These are phyloP conservation scores for Xylariaceae sp. DNA, from an alignment of 2,329 filamentous ascomycete species.

Conservation along the genomic window DNA sequence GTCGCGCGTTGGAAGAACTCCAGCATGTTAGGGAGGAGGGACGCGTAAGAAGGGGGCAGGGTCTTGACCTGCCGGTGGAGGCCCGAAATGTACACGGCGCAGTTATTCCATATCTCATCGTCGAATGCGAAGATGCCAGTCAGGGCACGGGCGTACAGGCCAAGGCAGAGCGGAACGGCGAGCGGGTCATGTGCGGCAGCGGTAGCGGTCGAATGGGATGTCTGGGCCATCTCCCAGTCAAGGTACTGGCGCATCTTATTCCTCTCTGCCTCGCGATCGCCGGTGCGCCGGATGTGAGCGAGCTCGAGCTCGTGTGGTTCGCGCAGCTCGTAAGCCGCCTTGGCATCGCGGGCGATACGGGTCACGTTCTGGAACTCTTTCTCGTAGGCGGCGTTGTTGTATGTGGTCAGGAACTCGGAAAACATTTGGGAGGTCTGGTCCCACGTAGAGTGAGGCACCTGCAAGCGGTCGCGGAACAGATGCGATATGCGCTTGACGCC, in stretches of 20 bases:
- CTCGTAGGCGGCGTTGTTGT: slow-evolving; percentile 67
- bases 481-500: slow-evolving; percentile 60
- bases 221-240: slow-evolving; percentile 71
- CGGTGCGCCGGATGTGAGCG: slow-evolving; percentile 49
- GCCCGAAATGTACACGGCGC: slow-evolving; percentile 66
- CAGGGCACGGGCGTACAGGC: slow-evolving; percentile 75
- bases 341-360: slow-evolving; percentile 56
- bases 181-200: slow-evolving; percentile 37
- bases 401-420: slow-evolving; percentile 67
- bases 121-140: slow-evolving; percentile 64
- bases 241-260: slow-evolving; percentile 62
- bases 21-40: slow-evolving; percentile 48
- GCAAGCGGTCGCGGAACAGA: slow-evolving; percentile 65
- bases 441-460: slow-evolving; percentile 69
- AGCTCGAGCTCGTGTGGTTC: slow-evolving; percentile 65
- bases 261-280: slow-evolving; percentile 51
- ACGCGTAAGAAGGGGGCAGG: slow-evolving; percentile 32
- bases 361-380: slow-evolving; percentile 65
- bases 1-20: slow-evolving; percentile 76
- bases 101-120: slow-evolving; percentile 75
- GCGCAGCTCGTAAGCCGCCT: slow-evolving; percentile 57
- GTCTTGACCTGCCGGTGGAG: slow-evolving; percentile 38
- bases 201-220: slow-evolving; percentile 46
- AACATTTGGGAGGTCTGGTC: slow-evolving; percentile 69
- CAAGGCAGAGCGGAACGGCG: slow-evolving; percentile 48